These are phyloP conservation scores for Candida schatavii DNA, from an alignment of 805 yeast genomes.

Conservation along the genomic window DNA sequence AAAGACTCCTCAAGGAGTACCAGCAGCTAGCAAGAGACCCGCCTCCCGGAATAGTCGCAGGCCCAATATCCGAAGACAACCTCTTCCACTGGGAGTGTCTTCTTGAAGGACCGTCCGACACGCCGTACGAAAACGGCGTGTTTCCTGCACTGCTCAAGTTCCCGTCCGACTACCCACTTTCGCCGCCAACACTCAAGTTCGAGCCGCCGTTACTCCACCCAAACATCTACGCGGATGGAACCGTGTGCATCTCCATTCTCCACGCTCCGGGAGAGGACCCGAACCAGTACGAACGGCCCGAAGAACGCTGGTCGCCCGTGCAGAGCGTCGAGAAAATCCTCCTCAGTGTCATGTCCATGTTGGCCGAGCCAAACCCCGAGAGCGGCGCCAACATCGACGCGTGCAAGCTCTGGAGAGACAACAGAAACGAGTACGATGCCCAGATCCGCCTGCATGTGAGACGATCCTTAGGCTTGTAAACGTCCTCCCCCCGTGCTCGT, in stretches of 20 bases:
- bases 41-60: slow-evolving; percentile 95
- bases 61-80: slow-evolving; percentile 75
- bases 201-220: slow-evolving; percentile 89
- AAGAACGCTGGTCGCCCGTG: slow-evolving; percentile 97
- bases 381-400: slow-evolving; percentile 88
- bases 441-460: slow-evolving; percentile 67
- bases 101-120: slow-evolving; percentile 78
- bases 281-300: slow-evolving; percentile 89
- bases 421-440: slow-evolving; percentile 62
- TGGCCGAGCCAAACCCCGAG: slow-evolving; percentile 95
- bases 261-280: slow-evolving; percentile 99
- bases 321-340: slow-evolving; percentile 97
- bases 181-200: slow-evolving; percentile 75
- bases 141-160: slow-evolving; percentile 72
- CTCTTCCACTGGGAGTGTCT: slow-evolving; percentile 82
- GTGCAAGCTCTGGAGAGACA: slow-evolving; percentile 87
- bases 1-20: slow-evolving; percentile 81
- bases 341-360: slow-evolving; percentile 89
- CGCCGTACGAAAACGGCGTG: slow-evolving; percentile 86
- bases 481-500: background rate
- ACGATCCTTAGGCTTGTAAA: slow-evolving; percentile 64
- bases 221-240: slow-evolving; percentile 90
- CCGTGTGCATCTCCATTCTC: slow-evolving; percentile 90
- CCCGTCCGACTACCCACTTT: slow-evolving; percentile 77
- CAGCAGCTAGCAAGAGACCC: slow-evolving; percentile 83